These are phyloP conservation scores for Glycyrrhiza uralensis DNA, from an alignment of 306 rosid species.

Conservation along the genomic window DNA sequence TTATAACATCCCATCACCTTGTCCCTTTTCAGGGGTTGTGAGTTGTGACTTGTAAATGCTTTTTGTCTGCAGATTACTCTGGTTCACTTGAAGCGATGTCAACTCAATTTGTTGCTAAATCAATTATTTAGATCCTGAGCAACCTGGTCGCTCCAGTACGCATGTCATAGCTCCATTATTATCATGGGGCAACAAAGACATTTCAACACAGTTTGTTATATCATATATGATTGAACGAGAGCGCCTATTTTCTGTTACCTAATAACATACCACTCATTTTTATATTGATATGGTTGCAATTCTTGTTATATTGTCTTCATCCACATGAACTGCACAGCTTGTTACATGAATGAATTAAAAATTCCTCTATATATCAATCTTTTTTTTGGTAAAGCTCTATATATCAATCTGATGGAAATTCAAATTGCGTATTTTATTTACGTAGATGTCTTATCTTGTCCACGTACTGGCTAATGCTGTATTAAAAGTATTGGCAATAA, in stretches of 20 bases:
- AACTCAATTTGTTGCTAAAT: not conserved
- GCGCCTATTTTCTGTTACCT: conserved; percentile 21
- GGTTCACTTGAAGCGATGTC: not conserved
- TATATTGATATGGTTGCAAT: not conserved
- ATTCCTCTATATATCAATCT: too few relatives aligned
- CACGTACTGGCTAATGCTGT: too few relatives aligned
- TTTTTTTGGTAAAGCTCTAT: too few relatives aligned
- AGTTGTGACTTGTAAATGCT: not conserved
- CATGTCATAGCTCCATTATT: not conserved
- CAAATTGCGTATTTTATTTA: not conserved
- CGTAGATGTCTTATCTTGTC: not conserved
- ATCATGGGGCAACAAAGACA: not conserved
- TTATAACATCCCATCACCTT: not conserved
- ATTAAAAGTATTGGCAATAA: conserved; percentile 19
- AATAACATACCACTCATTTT: not conserved
- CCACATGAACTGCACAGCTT: not conserved
- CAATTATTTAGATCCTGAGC: not conserved
- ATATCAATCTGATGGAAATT: conserved; percentile 6
- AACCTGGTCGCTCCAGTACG: not conserved
- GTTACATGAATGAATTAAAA: not conserved
- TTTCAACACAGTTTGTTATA: not conserved
- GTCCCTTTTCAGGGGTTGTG: not conserved
- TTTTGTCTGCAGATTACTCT: conserved; percentile 19
- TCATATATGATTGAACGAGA: conserved; percentile 6
- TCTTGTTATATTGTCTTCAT: conserved; percentile 3